Evolutionary conservation across 768 basidiomycete genomes (phyloP), one percentile per base, ranked within the genome.

Genomic region (Symmetrospora coprosmae): DNA sequence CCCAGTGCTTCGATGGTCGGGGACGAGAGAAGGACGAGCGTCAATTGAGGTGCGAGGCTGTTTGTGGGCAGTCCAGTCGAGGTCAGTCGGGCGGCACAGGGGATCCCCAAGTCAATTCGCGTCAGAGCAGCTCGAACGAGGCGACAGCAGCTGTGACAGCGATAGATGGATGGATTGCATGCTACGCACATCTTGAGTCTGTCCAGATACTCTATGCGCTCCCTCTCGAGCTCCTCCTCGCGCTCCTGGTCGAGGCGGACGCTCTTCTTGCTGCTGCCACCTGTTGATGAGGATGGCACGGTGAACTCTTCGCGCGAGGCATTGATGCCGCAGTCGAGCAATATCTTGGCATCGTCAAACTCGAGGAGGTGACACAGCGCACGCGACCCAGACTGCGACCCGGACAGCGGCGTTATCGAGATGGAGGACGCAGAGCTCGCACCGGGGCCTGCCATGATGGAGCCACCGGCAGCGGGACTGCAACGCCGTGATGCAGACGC

Each of bases 291-390:
- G 71, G n/a, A n/a, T n/a, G n/a, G n/a, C n/a, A n/a, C n/a, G n/a
- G 50, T 58, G 31, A 72, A 71, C 65, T 86, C 85, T 33, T 82
- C 85, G 23, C 78, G 76, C 83, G 84, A 85, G 74, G 89, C 86
- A 1, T 84, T 86, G 5, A 88, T 86, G 13, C 94, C 94, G 71
- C 92, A 88, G 74, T 99, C 94, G 60, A 99, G 79, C 19, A 99
- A 79, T 66, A 99, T 87, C 60, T 81, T 79, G 21, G 94, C 83
- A 73, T 91, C 89, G 76, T 97, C 94, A 55, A 97, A 80, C 68
- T 96, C 86, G 21, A 99, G 80, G 31, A 97, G 76, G 72, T 94
- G 92, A 55, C 69, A 73, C 48, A 74, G 55, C 34, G 64, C 51
- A 25, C 51, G 35, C 2, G 51, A 39, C 33, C 45, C 45, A n/a